Evolutionary conservation across 1,284 basidiomycete genomes (phyloP), one percentile per base, ranked within the genome.

Genomic region (Rhodotorula sp.): DNA sequence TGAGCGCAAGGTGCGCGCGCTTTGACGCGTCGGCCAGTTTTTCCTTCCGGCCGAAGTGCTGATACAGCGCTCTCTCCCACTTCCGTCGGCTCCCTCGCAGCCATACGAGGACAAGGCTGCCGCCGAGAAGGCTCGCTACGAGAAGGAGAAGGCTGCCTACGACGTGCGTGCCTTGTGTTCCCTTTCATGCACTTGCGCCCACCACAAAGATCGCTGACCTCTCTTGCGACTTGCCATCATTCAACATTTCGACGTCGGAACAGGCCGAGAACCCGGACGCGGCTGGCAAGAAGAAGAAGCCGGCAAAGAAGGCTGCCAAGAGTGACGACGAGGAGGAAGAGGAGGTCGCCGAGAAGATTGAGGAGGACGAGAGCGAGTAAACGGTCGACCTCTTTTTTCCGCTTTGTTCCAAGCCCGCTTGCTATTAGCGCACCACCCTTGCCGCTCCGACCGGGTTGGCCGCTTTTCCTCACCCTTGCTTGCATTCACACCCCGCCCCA

Each of bases 41-140:
- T n/a, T n/a, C 48, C 60, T 49, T n/a, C 51, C 49, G 21, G 21
- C 70, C 15, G 43, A 58, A n/a, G 26, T 21, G 39, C 64, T 46
- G 31, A 60, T 43, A 16, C 31, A 7, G 10, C 39, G 39, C 39
- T 43, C 10, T 43, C 10, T 29, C 29, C n/a, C n/a, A n/a, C n/a
- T 39, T 39, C 34, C 34, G 6, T 29, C 34, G 4, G 21, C n/a
- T 39, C n/a, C 31, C 65, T 57, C 70, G n/a, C 76, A 93, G 92
- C 93, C 93, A n/a, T 97, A 95, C 85, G 79, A 89, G 76, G 90
- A 93, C 75, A 89, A 91, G 84, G 93, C 94, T 72, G 87, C 89
- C 63, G 86, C 86, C 71, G 94, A 97, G 84, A 97, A 96, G 86
- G 82, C 85, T 73, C 71, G 72, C 34, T 91, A 90, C 56, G 92